Evolutionary conservation across 2,329 filamentous ascomycete genomes (phyloP).

Genomic region (Fusarium citri): DNA sequence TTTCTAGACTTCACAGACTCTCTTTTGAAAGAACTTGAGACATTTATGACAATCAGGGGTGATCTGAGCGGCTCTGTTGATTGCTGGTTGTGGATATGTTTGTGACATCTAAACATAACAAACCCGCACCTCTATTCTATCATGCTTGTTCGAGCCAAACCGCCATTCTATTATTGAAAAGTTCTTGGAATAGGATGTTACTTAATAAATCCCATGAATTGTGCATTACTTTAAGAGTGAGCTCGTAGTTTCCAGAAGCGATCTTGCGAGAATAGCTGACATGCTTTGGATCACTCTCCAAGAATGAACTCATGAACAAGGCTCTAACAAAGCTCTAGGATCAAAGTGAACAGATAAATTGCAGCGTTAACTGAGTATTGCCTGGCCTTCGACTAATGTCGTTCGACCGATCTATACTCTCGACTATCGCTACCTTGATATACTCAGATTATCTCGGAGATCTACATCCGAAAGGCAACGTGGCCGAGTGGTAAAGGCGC

Average conservation of each 20-base stretch:
- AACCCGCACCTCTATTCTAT: not conserved
- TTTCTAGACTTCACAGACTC: not conserved
- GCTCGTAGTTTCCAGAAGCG: not conserved
- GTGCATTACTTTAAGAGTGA: not conserved
- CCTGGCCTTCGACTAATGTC: accelerated
- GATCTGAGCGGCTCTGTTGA: not conserved
- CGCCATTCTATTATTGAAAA: not conserved
- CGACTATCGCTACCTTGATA: not conserved
- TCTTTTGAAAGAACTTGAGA: not conserved
- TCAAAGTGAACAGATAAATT: not conserved
- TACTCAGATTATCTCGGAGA: not conserved
- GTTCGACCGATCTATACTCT: too few species aligned
- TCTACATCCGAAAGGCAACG: not conserved
- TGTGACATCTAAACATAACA: not conserved
- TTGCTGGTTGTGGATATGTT: not conserved
- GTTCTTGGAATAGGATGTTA: accelerated
- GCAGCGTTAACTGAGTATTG: too few species aligned
- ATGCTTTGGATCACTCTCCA: not conserved
- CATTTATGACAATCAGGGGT: not conserved
- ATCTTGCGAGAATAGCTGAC: not conserved
- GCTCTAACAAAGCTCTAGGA: not conserved
- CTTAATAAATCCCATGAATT: not conserved
- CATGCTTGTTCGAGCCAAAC: not conserved
- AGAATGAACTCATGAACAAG: accelerated
- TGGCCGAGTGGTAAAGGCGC: slow-evolving; percentile 23